phyloP scores from a whole-genome alignment of 306 rosid genomes.

The Rubus parviflorus region DNA sequence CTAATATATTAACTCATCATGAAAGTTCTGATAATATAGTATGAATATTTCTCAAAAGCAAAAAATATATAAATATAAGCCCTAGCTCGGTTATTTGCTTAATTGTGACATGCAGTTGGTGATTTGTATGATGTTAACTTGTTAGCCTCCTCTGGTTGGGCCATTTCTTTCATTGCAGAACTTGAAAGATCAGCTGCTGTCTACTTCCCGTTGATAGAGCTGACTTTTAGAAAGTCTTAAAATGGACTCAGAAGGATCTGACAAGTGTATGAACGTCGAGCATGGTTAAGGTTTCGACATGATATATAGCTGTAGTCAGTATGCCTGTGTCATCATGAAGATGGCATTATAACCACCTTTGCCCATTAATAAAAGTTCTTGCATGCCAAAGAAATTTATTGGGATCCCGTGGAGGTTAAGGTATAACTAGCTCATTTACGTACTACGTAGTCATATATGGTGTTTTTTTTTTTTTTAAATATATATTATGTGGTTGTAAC shows the following conservation, averaged over 20 bases:
- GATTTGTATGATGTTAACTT: constrained; percentile 20
- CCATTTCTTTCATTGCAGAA: constrained; percentile 21
- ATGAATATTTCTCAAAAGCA: too few relatives aligned
- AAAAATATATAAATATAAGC: too few relatives aligned
- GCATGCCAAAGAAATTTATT: too few relatives aligned
- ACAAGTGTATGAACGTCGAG: neutral
- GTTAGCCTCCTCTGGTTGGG: constrained; percentile 32
- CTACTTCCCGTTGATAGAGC: constrained; percentile 11
- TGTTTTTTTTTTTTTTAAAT: too few relatives aligned
- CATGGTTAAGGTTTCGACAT: neutral
- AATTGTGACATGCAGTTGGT: neutral
- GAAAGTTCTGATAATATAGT: too few relatives aligned
- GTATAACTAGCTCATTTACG: too few relatives aligned
- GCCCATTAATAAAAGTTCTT: neutral
- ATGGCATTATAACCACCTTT: neutral
- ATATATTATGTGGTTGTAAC: too few relatives aligned
- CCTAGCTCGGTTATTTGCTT: neutral
- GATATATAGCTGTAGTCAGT: neutral
- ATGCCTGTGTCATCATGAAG: neutral
- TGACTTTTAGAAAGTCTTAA: neutral
- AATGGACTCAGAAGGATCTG: neutral
- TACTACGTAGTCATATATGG: too few relatives aligned
- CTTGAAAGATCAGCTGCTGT: neutral
- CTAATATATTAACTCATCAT: too few relatives aligned
- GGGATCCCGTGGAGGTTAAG: too few relatives aligned